Percentiles rank a stretch among this genome's conserved stretches.
These are phyloP conservation scores for Yarrowia galli DNA, from an alignment of 1,139 yeast species.

Conservation along the genomic window DNA sequence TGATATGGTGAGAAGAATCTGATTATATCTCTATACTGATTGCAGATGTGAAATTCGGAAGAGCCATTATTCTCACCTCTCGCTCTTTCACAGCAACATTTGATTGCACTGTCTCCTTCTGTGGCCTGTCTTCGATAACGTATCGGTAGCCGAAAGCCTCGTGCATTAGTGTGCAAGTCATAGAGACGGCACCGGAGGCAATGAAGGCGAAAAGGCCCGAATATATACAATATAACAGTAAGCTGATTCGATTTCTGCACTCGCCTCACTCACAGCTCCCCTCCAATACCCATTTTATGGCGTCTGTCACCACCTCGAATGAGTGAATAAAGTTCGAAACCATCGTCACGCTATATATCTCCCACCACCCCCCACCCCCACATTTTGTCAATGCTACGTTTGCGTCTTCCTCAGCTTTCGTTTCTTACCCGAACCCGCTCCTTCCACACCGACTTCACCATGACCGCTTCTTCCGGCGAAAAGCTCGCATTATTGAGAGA, in stretches of 20 bases:
- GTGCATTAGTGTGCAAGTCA: not conserved
- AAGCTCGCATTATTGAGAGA: constrained; percentile 65
- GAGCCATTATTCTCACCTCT: not conserved
- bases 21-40: no score
- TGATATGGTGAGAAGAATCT: no score
- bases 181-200: not conserved
- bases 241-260: not conserved
- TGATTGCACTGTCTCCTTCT: not conserved
- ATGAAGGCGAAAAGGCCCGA: not conserved
- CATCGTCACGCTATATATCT: constrained; percentile 16
- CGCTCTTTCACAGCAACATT: not conserved
- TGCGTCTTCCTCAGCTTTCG: constrained; percentile 31
- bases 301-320: not conserved
- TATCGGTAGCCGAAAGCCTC: constrained; percentile 14
- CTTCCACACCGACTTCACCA: constrained; percentile 37
- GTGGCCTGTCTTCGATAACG: not conserved
- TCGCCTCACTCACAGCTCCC: not conserved
- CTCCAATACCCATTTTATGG: not conserved
- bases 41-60: not conserved
- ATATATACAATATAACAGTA: not conserved
- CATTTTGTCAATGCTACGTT: constrained; percentile 26
- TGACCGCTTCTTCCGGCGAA: constrained; percentile 44
- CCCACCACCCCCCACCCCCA: constrained; percentile 21
- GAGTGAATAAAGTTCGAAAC: constrained; percentile 18
- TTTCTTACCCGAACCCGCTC: constrained; percentile 23